Evolutionary conservation across 345 rosid genomes (phyloP).

Genomic region (Arabis hirsuta): DNA sequence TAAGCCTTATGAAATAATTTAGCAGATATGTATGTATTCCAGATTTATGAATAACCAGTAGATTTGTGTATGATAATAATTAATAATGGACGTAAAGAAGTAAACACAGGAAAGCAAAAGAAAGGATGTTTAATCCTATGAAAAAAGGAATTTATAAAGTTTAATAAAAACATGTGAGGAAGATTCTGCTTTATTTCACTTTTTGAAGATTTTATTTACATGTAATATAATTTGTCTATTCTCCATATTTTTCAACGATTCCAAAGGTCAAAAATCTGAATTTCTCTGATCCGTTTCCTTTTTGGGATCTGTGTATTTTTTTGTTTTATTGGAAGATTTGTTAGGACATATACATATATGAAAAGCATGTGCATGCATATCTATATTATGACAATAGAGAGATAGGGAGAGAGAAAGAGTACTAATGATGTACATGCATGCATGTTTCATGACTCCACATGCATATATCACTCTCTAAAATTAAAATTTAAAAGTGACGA

Average conservation of each 20-base stretch:
- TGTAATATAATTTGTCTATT: slow-evolving; percentile 28
- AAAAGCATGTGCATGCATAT: slow-evolving; percentile 47
- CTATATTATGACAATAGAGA: slow-evolving; percentile 39
- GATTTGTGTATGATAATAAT: neutral
- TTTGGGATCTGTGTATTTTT: slow-evolving; percentile 46
- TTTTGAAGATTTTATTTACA: slow-evolving; percentile 7
- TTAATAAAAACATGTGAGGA: slow-evolving; percentile 17
- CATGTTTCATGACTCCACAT: slow-evolving; percentile 30
- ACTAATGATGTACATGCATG: slow-evolving; percentile 28
- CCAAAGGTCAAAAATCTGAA: slow-evolving; percentile 43
- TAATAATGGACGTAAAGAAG: neutral
- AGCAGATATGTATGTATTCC: neutral
- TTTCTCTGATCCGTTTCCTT: slow-evolving; percentile 42
- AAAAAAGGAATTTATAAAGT: neutral
- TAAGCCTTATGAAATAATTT: neutral
- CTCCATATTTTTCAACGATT: slow-evolving; percentile 12
- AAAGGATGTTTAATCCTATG: slow-evolving; percentile 16
- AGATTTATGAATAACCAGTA: neutral
- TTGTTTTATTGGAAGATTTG: slow-evolving; percentile 46
- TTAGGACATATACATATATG: slow-evolving; percentile 38
- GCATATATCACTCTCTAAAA: slow-evolving; percentile 17
- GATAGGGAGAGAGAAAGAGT: neutral
- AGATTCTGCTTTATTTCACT: slow-evolving; percentile 30
- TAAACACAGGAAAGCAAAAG: neutral
- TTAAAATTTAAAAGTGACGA: slow-evolving; percentile 28